Conservation (phyloP, 129 eudicot species). For the Logfia minima region DNA sequence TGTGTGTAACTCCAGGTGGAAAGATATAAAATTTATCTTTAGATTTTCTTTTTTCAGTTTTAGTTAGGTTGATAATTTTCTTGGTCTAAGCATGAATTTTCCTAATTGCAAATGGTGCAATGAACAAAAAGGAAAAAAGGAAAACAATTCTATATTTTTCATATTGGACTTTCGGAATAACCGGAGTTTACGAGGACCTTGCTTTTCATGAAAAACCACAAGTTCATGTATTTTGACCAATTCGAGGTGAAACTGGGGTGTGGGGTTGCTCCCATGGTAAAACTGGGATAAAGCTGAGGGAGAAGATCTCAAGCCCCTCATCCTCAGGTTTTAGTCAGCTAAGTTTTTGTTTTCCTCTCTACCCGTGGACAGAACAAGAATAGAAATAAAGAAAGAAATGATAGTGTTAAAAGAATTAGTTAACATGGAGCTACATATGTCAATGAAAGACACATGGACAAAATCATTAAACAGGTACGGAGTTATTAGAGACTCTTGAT, state of each 20-base stretch:
- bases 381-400: not conserved
- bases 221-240: not conserved
- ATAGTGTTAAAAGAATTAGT: not conserved
- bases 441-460: not conserved
- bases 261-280: conserved; percentile 6
- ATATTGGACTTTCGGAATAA: not conserved
- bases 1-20: conserved; percentile 8
- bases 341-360: not conserved
- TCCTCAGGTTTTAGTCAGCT: not conserved
- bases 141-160: not conserved
- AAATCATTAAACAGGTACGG: not conserved
- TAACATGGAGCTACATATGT: not conserved
- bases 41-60: not conserved
- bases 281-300: not conserved
- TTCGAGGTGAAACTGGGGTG: not conserved
- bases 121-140: not conserved
- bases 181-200: not conserved
- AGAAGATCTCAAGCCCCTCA: not conserved
- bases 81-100: not conserved
- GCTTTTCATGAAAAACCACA: not conserved
- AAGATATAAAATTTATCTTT: conserved; percentile 5
- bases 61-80: not conserved
- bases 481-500: not conserved
- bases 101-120: not conserved
- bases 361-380: not conserved